phyloP scores from a whole-genome alignment of 2,329 filamentous ascomycete genomes.

The Botryotinia narcissicola region DNA sequence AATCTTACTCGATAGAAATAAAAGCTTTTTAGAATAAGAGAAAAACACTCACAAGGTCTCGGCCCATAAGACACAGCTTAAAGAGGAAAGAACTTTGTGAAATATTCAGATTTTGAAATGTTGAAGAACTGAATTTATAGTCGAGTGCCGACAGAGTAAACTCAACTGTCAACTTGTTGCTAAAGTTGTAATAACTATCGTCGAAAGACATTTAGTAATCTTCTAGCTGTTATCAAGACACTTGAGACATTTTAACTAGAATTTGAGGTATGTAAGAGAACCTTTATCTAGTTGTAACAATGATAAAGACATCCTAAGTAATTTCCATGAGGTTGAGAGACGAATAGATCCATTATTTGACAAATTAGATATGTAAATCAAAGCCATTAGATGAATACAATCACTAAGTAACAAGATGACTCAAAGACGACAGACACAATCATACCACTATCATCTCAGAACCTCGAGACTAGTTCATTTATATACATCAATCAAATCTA shows the following conservation, averaged over 20 bases:
- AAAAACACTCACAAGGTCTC: not conserved
- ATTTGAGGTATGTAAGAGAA: not conserved
- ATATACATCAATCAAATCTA: not conserved
- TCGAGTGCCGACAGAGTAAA: not conserved
- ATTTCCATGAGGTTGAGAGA: not conserved
- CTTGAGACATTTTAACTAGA: not conserved
- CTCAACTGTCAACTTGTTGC: not conserved
- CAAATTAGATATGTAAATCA: not conserved
- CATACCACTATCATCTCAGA: not conserved
- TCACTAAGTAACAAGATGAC: not conserved
- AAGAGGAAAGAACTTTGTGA: not conserved
- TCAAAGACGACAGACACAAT: not conserved
- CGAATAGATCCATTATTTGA: not conserved
- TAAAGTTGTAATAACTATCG: not conserved
- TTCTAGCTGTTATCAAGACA: not conserved
- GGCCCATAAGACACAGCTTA: not conserved
- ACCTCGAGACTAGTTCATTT: not conserved
- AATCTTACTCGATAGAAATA: not conserved
- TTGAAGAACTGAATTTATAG: not conserved
- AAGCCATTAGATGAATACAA: not conserved
- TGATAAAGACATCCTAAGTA: fast-evolving
- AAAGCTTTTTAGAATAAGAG: not conserved
- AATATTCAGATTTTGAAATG: not conserved
- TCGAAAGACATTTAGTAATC: not conserved
- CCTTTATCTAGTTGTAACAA: too few species aligned